Conservation (phyloP, 371 early-diverging fungal species). For the Caulochytrium protostelioides region DNA sequence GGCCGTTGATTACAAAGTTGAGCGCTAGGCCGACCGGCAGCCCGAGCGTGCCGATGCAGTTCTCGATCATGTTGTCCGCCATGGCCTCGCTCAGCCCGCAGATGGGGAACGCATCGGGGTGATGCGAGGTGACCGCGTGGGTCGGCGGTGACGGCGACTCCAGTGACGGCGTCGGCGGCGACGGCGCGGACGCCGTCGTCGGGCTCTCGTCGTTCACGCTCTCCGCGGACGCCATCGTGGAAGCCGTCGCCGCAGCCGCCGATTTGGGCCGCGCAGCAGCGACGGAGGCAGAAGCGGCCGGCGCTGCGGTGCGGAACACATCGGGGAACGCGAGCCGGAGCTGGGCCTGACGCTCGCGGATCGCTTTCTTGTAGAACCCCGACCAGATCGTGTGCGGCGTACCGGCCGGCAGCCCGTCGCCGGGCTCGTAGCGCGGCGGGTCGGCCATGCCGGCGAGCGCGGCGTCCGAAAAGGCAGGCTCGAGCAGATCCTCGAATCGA, state of each 20-base stretch:
- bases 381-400: slow-evolving; percentile 20
- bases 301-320: too few relatives aligned
- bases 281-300: too few relatives aligned
- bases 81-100: slow-evolving; percentile 32
- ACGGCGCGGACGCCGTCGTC: neutral
- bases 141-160: slow-evolving; percentile 11
- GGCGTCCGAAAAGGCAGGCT: too few relatives aligned
- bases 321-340: slow-evolving; percentile 30
- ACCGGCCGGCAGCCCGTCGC: too few relatives aligned
- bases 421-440: too few relatives aligned
- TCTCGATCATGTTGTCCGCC: slow-evolving; percentile 47
- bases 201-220: too few relatives aligned
- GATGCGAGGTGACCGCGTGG: slow-evolving; percentile 6
- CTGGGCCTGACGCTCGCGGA: slow-evolving; percentile 37
- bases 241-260: slow-evolving; percentile 9
- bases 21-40: slow-evolving; percentile 41
- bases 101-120: slow-evolving; percentile 24
- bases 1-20: slow-evolving; percentile 37
- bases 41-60: slow-evolving; percentile 28
- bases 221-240: too few relatives aligned
- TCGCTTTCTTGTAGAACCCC: slow-evolving; percentile 45
- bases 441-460: too few relatives aligned
- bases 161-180: too few relatives aligned
- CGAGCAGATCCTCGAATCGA: too few relatives aligned
- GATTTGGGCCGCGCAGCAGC: too few relatives aligned